Percentiles rank a stretch among this genome's conserved stretches.
phyloP scores from a whole-genome alignment of 2,329 filamentous ascomycete genomes.

The Tympanopsis confertula region DNA sequence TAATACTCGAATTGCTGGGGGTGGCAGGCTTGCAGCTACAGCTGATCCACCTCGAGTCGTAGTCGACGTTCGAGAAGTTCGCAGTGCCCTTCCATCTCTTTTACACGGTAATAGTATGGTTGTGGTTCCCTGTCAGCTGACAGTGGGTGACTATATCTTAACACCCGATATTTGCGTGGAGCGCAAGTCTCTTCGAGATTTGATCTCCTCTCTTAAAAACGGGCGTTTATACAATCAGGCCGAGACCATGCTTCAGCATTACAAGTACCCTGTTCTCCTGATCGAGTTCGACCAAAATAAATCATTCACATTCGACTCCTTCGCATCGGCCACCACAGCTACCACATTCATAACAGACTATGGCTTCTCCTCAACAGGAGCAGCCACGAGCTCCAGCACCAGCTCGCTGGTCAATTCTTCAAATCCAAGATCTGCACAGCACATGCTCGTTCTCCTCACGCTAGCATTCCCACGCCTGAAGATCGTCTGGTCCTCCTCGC shows the following conservation, averaged over 20 bases:
- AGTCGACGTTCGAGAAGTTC: conserved; percentile 91
- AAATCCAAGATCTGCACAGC: conserved; percentile 42
- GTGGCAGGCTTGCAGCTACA: conserved; percentile 57
- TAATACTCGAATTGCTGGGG: conserved; percentile 92
- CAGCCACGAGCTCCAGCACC: conserved; percentile 42
- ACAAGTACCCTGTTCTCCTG: conserved; percentile 77
- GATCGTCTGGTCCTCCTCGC: conserved; percentile 86
- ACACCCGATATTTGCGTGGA: conserved; percentile 87
- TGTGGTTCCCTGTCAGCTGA: conserved; percentile 88
- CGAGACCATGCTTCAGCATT: conserved; percentile 89
- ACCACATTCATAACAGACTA: conserved; percentile 49
- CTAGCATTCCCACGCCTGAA: conserved; percentile 81
- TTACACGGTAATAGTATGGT: conserved; percentile 81
- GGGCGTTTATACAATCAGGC: conserved; percentile 85
- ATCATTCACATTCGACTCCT: conserved; percentile 83
- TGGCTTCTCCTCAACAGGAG: conserved; percentile 10
- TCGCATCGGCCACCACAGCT: conserved; percentile 55
- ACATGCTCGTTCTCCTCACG: conserved; percentile 82
- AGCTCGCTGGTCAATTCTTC: neutral
- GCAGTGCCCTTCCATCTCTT: conserved; percentile 81
- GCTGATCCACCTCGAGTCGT: conserved; percentile 85
- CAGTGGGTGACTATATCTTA: conserved; percentile 90
- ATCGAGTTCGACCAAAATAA: conserved; percentile 98
- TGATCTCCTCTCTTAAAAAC: conserved; percentile 84
- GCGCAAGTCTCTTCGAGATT: conserved; percentile 81